Base-by-base conservation (phyloP, 2,329 filamentous ascomycete species). In the Exophiala bonariae region DNA sequence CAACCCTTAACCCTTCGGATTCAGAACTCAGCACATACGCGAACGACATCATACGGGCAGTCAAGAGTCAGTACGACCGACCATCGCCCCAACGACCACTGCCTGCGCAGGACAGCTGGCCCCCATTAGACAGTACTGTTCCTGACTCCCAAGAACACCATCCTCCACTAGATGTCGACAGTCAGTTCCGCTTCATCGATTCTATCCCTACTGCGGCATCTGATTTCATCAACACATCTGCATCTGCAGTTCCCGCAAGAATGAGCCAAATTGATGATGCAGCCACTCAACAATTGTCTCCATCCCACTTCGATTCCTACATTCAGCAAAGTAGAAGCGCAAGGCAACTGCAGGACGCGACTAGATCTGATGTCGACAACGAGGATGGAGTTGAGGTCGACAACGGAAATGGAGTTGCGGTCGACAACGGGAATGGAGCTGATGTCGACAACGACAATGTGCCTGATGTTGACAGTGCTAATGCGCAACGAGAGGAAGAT, bases 201-300 rank as follows among this genome's bases (percentile, higher is more conserved):
- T 14, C 33, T 23, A 30, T 23, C 18, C 30, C 32, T 14, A 14
- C 32, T n/a, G n/a, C 32, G 13, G 7, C 6, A 5, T 5, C 6
- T 14, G 13, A 7, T 6, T 5, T n/a, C 17, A 34, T n/a, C 13
- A 40, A 36, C 34, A 49, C 30, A 38, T 14, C 28, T 17, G 26
- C 20, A 20, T 28, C 39, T 14, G 26, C 18, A 4, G 23, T 22
- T 18, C 42, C 46, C 40, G 65, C 62, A 37, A 70, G 70, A 66
- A 61, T 58, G 28, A 62, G 62, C 17, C 61, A 59, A 20, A 63
- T 65, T n/a, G 60, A 60, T 35, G 56, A 66, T 18, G 64, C 66
- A 17, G 70, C 72, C 50, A 74, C 71, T 8, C 71, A 74, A 55
- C 64, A 67, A 13, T 60, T 74, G 33, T 73, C 71, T 4, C 71